Base-by-base conservation (phyloP, 2,329 filamentous ascomycete genomes). In the Cladorrhinum sp. region DNA sequence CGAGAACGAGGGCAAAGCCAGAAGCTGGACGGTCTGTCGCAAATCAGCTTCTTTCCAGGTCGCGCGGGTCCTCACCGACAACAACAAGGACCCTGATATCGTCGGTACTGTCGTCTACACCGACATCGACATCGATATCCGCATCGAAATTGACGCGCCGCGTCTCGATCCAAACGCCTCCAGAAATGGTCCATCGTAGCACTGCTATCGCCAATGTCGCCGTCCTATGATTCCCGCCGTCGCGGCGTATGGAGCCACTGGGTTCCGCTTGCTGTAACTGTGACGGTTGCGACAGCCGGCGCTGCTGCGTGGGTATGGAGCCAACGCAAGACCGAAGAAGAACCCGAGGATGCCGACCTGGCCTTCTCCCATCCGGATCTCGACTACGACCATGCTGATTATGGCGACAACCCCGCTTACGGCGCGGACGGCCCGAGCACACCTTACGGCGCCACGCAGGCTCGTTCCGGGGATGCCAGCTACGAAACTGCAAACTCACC, bases 241-340 rank as follows among this genome's bases (percentile, higher is more conserved):
- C 80, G 83, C 74, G 79, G 82, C 72, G 82, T 85, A 67, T 85
- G 91, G 77, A 85, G 88, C 71, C 93, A 96, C 77, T 97, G 93
- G 91, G 85, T 96, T 62, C 93, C 93, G 64, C 82, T 98, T 59
- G 88, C 87, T 66, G 77, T 96, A 65, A 97, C 93, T 54, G 86
- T 96, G 61, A 93, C 92, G 51, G 86, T 96, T 67, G 93, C 93
- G 62, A 92, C 93, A 22, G 87, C 90, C 58, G 92, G 93, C 32
- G 78, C 96, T 52, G 93, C 88, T 56, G 92, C 92, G 60, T 98
- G 93, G 93, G 86, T 93, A 62, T 96, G 92, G 92, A 96, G 90
- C 74, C 92, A 96, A 77, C 88, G 91, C 70, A 85, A 83, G 70
- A 22, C 16, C 10, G 88, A 90, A 66, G 66, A 65, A 13, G 63